These are phyloP conservation scores for Ailanthus altissimus DNA, from an alignment of 345 rosid species.

Conservation along the genomic window DNA sequence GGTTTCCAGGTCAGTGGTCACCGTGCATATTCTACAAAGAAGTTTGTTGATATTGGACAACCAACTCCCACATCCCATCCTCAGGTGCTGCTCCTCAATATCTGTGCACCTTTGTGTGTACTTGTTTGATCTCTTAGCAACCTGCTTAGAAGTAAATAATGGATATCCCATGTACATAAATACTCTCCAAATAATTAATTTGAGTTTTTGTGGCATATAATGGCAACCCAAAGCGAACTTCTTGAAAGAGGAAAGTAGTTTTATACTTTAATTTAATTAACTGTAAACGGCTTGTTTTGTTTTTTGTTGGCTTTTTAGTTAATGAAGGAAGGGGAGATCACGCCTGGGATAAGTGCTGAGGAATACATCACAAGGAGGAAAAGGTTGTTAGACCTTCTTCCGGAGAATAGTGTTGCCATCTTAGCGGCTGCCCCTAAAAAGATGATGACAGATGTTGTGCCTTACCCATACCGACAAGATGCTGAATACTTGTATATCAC, in stretches of 20 bases:
- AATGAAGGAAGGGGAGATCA: slow-evolving; percentile 82
- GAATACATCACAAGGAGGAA: slow-evolving; percentile 81
- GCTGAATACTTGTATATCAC: slow-evolving; percentile 85
- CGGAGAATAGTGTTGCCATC: slow-evolving; percentile 73
- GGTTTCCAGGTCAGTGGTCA: slow-evolving; percentile 43
- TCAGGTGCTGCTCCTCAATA: slow-evolving; percentile 47
- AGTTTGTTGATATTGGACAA: slow-evolving; percentile 69
- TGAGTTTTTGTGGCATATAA: neutral
- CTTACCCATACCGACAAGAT: slow-evolving; percentile 84
- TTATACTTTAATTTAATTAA: neutral
- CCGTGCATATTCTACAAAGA: slow-evolving; percentile 53
- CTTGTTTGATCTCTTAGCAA: neutral
- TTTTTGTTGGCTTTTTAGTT: slow-evolving; percentile 45
- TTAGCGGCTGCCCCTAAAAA: slow-evolving; percentile 84
- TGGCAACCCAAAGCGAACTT: neutral
- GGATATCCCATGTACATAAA: no score
- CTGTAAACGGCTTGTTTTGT: neutral
- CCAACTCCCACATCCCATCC: slow-evolving; percentile 89
- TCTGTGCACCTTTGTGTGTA: neutral
- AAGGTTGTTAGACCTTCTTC: slow-evolving; percentile 73
- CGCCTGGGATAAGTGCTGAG: slow-evolving; percentile 72
- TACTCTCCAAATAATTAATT: neutral
- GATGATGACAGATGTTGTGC: slow-evolving; percentile 98
- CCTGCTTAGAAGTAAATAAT: neutral
- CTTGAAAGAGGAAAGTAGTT: slow-evolving; percentile 15